phyloP scores from a whole-genome alignment of 2,329 filamentous ascomycete species.

The Diaporthe nobilis region DNA sequence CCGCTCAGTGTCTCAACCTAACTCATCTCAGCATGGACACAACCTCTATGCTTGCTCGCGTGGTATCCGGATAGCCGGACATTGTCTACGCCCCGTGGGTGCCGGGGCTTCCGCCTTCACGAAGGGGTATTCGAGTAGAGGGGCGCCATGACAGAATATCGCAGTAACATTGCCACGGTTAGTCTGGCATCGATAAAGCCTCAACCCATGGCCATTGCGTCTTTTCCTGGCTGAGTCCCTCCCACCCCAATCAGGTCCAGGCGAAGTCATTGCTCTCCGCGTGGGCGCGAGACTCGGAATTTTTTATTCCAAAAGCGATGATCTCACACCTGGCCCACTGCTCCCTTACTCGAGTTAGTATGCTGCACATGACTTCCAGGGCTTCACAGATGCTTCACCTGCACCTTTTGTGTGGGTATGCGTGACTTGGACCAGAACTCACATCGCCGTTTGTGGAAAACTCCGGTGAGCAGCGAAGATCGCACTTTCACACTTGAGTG shows the following conservation, averaged over 20 bases:
- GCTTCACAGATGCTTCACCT: not conserved
- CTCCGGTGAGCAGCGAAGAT: not conserved
- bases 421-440: not conserved
- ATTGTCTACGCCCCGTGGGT: not conserved
- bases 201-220: not conserved
- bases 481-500: not conserved
- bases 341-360: constrained; percentile 6
- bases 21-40: not conserved
- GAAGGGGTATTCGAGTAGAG: not conserved
- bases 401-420: not conserved
- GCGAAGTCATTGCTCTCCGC: not conserved
- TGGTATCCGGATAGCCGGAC: not conserved
- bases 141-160: not conserved
- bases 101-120: constrained; percentile 2
- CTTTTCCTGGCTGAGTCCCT: not conserved
- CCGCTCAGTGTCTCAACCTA: not conserved
- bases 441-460: not conserved
- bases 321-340: not conserved
- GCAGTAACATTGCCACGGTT: not conserved
- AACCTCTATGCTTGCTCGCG: not conserved
- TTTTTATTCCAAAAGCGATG: not conserved
- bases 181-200: not conserved
- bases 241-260: not conserved
- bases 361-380: not conserved
- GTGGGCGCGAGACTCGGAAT: not conserved